Percentiles rank a stretch among this genome's conserved stretches.
These are phyloP conservation scores for Ophiocordyceps unilateralis DNA, from an alignment of 2,329 filamentous ascomycete species.

Conservation along the genomic window DNA sequence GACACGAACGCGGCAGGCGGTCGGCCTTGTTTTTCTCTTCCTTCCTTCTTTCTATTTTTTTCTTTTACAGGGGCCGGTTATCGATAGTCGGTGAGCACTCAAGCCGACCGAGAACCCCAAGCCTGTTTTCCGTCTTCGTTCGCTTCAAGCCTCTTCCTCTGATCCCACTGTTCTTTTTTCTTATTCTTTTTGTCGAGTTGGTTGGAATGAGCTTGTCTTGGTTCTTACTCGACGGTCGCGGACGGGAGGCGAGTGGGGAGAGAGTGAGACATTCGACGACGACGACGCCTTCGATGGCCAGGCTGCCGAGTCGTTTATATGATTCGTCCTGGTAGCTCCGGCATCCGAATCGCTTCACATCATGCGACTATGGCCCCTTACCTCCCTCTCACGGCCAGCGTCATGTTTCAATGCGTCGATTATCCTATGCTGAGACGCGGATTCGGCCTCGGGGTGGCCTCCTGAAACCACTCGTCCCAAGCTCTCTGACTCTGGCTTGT, in stretches of 20 bases:
- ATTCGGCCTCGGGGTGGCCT: neutral
- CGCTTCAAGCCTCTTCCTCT: neutral
- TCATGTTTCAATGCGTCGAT: neutral
- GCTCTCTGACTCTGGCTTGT: neutral
- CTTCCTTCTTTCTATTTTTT: too few species aligned
- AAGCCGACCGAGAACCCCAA: neutral
- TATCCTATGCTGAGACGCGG: conserved; percentile 1
- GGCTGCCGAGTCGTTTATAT: conserved; percentile 1
- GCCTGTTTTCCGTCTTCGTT: too few species aligned
- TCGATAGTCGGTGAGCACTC: neutral
- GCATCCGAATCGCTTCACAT: neutral
- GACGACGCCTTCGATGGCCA: neutral
- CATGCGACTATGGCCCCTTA: neutral
- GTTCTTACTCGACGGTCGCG: too few species aligned
- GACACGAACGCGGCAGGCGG: too few species aligned
- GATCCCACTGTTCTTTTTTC: too few species aligned
- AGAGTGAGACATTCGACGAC: neutral
- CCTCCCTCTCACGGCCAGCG: neutral
- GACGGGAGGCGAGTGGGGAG: neutral
- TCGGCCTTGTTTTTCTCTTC: neutral
- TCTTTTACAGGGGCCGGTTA: neutral
- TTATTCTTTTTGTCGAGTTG: too few species aligned
- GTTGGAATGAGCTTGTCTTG: too few species aligned
- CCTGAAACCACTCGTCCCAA: conserved; percentile 1
- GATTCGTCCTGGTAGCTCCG: neutral